Evolutionary conservation across 805 yeast species (phyloP).

Genomic region (Yamadazyma takamatsuzukensis): DNA sequence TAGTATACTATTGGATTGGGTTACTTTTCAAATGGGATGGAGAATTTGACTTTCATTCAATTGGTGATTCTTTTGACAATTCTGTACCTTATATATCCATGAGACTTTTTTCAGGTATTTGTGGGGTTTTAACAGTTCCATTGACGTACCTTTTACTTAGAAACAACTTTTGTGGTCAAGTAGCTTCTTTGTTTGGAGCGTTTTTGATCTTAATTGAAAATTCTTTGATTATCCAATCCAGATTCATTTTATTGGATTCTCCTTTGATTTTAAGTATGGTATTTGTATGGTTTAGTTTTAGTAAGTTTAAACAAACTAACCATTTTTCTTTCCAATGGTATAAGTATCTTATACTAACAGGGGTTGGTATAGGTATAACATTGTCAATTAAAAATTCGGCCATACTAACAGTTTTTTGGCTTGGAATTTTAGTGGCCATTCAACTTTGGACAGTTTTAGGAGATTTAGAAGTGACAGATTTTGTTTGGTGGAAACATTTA

Average conservation of each 20-base stretch:
- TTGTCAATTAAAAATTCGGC: constrained; percentile 73
- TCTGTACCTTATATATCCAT: constrained; percentile 48
- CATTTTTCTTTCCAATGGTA: constrained; percentile 54
- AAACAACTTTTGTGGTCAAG: constrained; percentile 49
- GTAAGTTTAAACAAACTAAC: constrained; percentile 41
- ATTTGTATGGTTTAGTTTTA: constrained; percentile 49
- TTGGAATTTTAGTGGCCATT: constrained; percentile 42
- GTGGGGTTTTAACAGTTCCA: constrained; percentile 52
- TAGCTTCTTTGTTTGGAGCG: constrained; percentile 49
- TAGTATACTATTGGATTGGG: constrained; percentile 55
- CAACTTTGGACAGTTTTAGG: constrained; percentile 70
- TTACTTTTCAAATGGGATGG: constrained; percentile 52
- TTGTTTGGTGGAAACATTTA: constrained; percentile 37
- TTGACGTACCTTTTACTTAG: constrained; percentile 55
- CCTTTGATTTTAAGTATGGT: constrained; percentile 44
- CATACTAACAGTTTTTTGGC: constrained; percentile 62
- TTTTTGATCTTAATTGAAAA: constrained; percentile 58
- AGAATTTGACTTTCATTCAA: constrained; percentile 28
- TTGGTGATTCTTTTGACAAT: constrained; percentile 37
- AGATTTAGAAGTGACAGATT: constrained; percentile 51
- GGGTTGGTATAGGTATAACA: constrained; percentile 50
- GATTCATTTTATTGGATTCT: constrained; percentile 43
- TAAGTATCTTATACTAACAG: constrained; percentile 45
- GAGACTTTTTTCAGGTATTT: constrained; percentile 54
- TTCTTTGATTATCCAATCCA: constrained; percentile 58